Evolutionary conservation across 2,329 filamentous ascomycete species (phyloP).

Genomic region (Clathrospora elynae): DNA sequence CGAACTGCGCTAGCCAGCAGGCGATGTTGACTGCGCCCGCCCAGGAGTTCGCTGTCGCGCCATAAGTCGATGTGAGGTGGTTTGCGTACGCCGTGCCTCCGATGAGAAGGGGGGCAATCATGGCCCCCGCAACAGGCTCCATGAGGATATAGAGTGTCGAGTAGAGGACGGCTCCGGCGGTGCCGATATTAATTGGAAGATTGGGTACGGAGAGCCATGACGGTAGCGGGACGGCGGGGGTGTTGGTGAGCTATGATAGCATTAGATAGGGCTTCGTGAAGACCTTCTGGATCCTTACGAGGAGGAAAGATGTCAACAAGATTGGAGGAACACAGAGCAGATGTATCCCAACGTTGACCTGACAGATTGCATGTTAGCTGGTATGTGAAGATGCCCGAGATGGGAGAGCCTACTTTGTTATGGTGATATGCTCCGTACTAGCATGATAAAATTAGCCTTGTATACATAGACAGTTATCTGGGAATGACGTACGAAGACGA

Average conservation of each 20-base stretch:
- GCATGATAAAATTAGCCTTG: slow-evolving; percentile 19
- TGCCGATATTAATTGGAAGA: slow-evolving; percentile 65
- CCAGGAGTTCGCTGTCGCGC: slow-evolving; percentile 64
- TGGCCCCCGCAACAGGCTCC: slow-evolving; percentile 86
- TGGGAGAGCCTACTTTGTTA: slow-evolving; percentile 60
- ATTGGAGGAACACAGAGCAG: slow-evolving; percentile 79
- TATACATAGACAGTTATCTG: slow-evolving; percentile 3
- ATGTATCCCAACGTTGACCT: slow-evolving; percentile 79
- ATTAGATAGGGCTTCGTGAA: slow-evolving; percentile 15
- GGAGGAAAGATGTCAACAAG: slow-evolving; percentile 70
- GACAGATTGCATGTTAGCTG: slow-evolving; percentile 30
- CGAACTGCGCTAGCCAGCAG: slow-evolving; percentile 86
- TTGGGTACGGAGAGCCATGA: slow-evolving; percentile 60
- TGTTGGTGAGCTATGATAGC: slow-evolving; percentile 59
- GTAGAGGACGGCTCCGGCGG: slow-evolving; percentile 66
- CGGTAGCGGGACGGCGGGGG: slow-evolving; percentile 60
- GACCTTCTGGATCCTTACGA: slow-evolving; percentile 60
- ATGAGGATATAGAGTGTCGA: slow-evolving; percentile 84
- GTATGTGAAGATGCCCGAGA: slow-evolving; percentile 19
- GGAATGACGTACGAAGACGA: slow-evolving; percentile 71
- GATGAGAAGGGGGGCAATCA: slow-evolving; percentile 77
- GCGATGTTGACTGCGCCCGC: slow-evolving; percentile 72
- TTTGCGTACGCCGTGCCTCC: slow-evolving; percentile 76
- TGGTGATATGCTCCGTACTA: slow-evolving; percentile 87
- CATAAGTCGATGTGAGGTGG: slow-evolving; percentile 69